Evolutionary conservation across 1,284 basidiomycete species (phyloP), one percentile per base, ranked within the genome.

Genomic region (Malassezia obtusa): DNA sequence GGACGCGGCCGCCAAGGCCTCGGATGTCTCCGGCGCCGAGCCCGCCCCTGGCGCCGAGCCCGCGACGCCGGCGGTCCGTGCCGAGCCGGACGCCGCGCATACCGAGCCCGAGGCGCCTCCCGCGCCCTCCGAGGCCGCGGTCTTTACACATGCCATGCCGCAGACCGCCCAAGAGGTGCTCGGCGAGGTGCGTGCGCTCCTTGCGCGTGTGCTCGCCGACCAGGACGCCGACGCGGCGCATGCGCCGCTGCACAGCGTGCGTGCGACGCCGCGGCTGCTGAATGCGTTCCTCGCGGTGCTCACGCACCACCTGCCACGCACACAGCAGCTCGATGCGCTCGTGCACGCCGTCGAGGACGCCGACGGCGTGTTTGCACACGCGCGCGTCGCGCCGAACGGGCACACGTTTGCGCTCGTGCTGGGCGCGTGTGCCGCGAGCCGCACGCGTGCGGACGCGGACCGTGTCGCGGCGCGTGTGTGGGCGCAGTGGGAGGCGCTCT

Each of bases 201-300:
- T 91, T 71, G 71, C 80, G 8, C 81, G 82, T 9, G 80, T 89
- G 45, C 59, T 86, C 6, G 75, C 78, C n/a, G 83, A 84, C 51
- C 67, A 33, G 31, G 41, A 21, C 10, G 64, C 14, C 52, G 32
- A 0, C 63, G 68, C 14, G 51, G 61, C 49, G 35, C 26, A 71
- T 35, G 49, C 62, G 54, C 60, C 79, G 76, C 87, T 95, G 72
- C 71, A 74, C 2, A 68, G 78, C 39, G 86, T 92, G 26, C 52
- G 71, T 2, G 67, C 85, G 26, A 81, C 82, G 0, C 63, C 85
- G 0, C 78, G 80, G 1, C 78, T 95, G 8, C 68, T 91, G 60
- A 88, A 88, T 66, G 82, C 89, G 1, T 95, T 88, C 69, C 76
- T 95, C 33, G 81, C 85, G 2, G 84, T 90, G 0, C 80, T 85